phyloP scores from a whole-genome alignment of 805 yeast genomes.

The Candida endomychidarum region DNA sequence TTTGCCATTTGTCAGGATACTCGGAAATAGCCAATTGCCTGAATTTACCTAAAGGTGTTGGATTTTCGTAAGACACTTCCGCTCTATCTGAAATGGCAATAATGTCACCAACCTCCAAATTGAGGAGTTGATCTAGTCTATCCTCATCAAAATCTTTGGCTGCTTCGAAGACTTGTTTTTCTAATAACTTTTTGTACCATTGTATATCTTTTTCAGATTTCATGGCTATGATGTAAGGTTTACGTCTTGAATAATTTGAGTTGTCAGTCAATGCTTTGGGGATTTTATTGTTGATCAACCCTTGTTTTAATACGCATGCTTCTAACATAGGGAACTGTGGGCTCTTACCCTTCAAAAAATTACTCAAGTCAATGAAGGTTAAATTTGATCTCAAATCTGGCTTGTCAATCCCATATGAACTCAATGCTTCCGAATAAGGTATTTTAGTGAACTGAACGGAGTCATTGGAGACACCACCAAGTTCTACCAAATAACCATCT shows the following conservation, averaged over 20 bases:
- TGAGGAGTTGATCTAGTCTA: slow-evolving; percentile 26
- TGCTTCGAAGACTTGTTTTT: slow-evolving; percentile 23
- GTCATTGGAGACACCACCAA: slow-evolving; percentile 15
- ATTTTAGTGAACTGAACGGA: slow-evolving; percentile 38
- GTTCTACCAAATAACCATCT: slow-evolving; percentile 25
- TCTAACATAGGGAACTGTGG: slow-evolving; percentile 69
- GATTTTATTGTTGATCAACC: slow-evolving; percentile 32
- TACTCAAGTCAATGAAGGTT: slow-evolving; percentile 49
- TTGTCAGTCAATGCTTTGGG: slow-evolving; percentile 41
- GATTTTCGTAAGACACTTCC: slow-evolving; percentile 75
- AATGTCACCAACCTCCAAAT: slow-evolving; percentile 65
- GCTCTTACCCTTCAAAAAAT: slow-evolving; percentile 29
- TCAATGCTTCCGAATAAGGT: slow-evolving; percentile 67
- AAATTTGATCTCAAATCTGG: slow-evolving; percentile 80
- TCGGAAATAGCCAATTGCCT: slow-evolving; percentile 69
- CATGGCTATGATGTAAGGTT: slow-evolving; percentile 58
- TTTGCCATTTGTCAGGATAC: slow-evolving; percentile 51
- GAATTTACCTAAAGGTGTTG: slow-evolving; percentile 88
- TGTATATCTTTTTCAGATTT: slow-evolving; percentile 36
- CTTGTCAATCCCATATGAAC: slow-evolving; percentile 84
- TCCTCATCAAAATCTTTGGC: slow-evolving; percentile 18
- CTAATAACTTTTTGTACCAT: slow-evolving; percentile 46
- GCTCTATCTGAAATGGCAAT: slow-evolving; percentile 80
- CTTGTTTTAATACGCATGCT: slow-evolving; percentile 61
- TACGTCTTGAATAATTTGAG: slow-evolving; percentile 52